Percentiles rank a stretch among this genome's conserved stretches.
phyloP scores from a whole-genome alignment of 2,329 filamentous ascomycete genomes.

The Calycina herbarum region DNA sequence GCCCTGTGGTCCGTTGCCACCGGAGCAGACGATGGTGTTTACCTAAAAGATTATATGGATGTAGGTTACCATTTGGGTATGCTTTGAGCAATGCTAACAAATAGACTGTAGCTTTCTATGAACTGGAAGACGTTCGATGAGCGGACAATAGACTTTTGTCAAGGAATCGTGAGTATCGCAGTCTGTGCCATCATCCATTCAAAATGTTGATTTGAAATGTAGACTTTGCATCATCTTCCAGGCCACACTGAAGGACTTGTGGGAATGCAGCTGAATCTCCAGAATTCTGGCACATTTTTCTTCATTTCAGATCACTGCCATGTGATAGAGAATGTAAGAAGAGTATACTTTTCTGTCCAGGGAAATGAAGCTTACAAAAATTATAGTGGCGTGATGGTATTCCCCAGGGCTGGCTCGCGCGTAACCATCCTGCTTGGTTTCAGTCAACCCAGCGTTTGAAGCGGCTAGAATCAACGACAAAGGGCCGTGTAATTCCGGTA shows the following conservation, averaged over 20 bases:
- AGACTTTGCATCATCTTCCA: conserved; percentile 33
- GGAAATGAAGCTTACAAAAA: conserved; percentile 6
- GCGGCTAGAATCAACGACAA: conserved; percentile 35
- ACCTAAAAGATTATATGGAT: conserved; percentile 39
- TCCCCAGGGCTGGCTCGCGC: conserved; percentile 39
- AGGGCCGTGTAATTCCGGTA: conserved; percentile 27
- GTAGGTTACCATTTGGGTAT: conserved; percentile 15
- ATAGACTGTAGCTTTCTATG: conserved; percentile 31
- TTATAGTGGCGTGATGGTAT: conserved; percentile 32
- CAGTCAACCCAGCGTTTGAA: conserved; percentile 37
- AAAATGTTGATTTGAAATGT: background rate
- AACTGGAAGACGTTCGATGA: conserved; percentile 47
- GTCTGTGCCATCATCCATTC: background rate
- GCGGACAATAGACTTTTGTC: conserved; percentile 41
- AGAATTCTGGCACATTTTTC: conserved; percentile 37
- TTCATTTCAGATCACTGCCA: conserved; percentile 40
- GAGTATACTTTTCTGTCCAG: too few relatives aligned
- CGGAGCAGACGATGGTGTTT: conserved; percentile 42
- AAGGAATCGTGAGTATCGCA: conserved; percentile 37
- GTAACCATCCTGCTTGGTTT: conserved; percentile 39
- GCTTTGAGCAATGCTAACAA: background rate
- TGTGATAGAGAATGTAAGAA: conserved; percentile 36
- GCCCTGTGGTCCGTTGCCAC: conserved; percentile 48
- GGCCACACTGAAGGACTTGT: conserved; percentile 35
- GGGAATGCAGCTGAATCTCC: conserved; percentile 39